A percentile compares a stretch with the other conserved stretches of the same genome.
These are phyloP conservation scores for Bolboschoenoplectus hybrid DNA, from an alignment of 202 grass and related monocot genomes.

Conservation along the genomic window DNA sequence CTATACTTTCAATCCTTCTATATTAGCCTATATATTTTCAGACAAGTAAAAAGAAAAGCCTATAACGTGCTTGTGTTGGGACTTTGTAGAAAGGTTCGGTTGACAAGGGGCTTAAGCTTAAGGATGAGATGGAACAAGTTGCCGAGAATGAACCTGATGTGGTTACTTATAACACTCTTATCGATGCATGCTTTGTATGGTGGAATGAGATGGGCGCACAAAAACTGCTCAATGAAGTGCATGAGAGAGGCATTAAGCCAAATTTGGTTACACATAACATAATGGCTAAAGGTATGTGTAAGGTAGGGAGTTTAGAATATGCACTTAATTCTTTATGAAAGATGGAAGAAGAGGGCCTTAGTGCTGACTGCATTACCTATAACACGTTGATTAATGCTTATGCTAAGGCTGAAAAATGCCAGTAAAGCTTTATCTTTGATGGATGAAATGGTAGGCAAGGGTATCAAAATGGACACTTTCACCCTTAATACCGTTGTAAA, in stretches of 20 bases:
- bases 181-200: conserved; percentile 73
- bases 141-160: conserved; percentile 54
- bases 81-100: conserved; percentile 69
- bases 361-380: conserved; percentile 72
- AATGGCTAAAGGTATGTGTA: conserved; percentile 86
- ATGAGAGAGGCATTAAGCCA: conserved; percentile 55
- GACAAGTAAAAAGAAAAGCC: conserved; percentile 8
- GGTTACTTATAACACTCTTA: conserved; percentile 83
- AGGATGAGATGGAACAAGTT: conserved; percentile 73
- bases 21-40: neutral
- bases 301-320: conserved; percentile 64
- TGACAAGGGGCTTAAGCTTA: conserved; percentile 67
- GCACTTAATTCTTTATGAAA: conserved; percentile 51
- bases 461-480: conserved; percentile 96
- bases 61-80: conserved; percentile 79
- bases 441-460: conserved; percentile 89
- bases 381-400: conserved; percentile 84
- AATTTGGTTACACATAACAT: conserved; percentile 83
- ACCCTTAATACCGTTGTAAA: conserved; percentile 78
- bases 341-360: conserved; percentile 66
- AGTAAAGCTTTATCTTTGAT: conserved; percentile 76
- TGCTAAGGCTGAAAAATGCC: conserved; percentile 52
- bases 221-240: conserved; percentile 67
- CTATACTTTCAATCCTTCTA: neutral
- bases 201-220: conserved; percentile 49